phyloP scores from a whole-genome alignment of 1,284 basidiomycete genomes.

The Ustilago crameri region DNA sequence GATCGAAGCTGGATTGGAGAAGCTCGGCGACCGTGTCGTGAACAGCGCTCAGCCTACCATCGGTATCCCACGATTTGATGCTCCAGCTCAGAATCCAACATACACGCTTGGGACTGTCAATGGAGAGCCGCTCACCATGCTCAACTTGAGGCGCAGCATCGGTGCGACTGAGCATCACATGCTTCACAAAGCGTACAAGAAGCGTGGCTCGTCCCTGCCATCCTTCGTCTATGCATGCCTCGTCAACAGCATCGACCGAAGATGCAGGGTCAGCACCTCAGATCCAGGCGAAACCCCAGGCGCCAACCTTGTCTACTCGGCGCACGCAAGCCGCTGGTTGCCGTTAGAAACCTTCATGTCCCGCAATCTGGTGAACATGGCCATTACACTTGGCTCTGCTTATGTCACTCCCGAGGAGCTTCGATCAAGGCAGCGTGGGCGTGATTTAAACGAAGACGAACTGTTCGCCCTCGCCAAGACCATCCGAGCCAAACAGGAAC shows the following conservation, averaged over 20 bases:
- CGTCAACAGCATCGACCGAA: constrained; percentile 36
- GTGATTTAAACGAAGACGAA: constrained; percentile 13
- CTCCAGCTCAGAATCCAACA: constrained; percentile 3
- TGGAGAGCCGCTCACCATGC: constrained; percentile 21
- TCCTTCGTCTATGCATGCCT: constrained; percentile 34
- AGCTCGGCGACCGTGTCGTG: constrained; percentile 14
- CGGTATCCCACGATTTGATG: constrained; percentile 24
- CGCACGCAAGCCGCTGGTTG: constrained; percentile 31
- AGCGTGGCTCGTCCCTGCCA: constrained; percentile 14
- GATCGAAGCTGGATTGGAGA: constrained; percentile 20
- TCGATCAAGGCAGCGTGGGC: constrained; percentile 11
- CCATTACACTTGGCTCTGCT: constrained; percentile 19
- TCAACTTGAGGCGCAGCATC: constrained; percentile 19
- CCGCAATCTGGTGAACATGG: constrained; percentile 30
- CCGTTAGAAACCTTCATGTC: constrained; percentile 18
- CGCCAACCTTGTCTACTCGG: constrained; percentile 28
- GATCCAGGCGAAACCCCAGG: constrained; percentile 12
- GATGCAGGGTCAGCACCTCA: constrained; percentile 9
- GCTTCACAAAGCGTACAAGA: constrained; percentile 22
- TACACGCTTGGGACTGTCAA: constrained; percentile 10
- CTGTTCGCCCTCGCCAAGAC: constrained; percentile 22
- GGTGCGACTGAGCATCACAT: constrained; percentile 7
- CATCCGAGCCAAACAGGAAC: constrained; percentile 27
- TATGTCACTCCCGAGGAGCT: constrained; percentile 23
- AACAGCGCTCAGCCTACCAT: constrained; percentile 21